These are phyloP conservation scores for Tetraselmis chui DNA, from an alignment of 139 green algal species.

Conservation along the genomic window DNA sequence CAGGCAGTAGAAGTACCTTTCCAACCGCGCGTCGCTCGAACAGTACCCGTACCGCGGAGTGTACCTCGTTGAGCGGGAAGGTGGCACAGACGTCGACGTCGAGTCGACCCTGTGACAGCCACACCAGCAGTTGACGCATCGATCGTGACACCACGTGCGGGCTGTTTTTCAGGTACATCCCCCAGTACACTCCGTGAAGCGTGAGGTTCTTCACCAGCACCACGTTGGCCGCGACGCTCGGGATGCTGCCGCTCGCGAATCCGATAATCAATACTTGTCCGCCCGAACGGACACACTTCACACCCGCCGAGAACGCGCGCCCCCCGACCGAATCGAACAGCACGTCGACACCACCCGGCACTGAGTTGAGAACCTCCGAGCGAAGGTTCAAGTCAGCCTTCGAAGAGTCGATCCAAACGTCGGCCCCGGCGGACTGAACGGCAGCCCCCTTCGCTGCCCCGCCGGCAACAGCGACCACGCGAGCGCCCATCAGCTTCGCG, in stretches of 20 bases:
- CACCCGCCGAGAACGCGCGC: constrained; percentile 42
- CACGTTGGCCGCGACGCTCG: constrained; percentile 68
- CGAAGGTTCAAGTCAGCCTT: constrained; percentile 35
- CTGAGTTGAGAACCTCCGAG: constrained; percentile 21
- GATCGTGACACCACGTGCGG: constrained; percentile 44
- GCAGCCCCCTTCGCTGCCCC: constrained; percentile 30
- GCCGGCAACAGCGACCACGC: constrained; percentile 56
- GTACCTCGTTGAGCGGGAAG: constrained; percentile 39
- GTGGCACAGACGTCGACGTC: constrained; percentile 48
- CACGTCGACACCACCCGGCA: constrained; percentile 59
- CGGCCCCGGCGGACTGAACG: background rate
- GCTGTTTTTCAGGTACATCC: constrained; percentile 50
- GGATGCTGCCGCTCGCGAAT: constrained; percentile 68
- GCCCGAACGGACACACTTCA: constrained; percentile 65
- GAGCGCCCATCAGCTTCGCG: constrained; percentile 42
- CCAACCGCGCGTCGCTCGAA: constrained; percentile 46
- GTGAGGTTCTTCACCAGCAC: constrained; percentile 83
- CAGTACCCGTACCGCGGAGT: constrained; percentile 49
- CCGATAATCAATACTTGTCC: constrained; percentile 77
- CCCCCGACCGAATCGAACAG: constrained; percentile 84
- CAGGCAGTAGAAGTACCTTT: constrained; percentile 68
- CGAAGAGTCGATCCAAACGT: constrained; percentile 2
- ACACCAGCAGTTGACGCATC: constrained; percentile 47
- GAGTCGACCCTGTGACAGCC: constrained; percentile 42
- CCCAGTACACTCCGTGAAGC: constrained; percentile 74